A percentile compares a stretch with the other conserved stretches of the same genome.
Evolutionary conservation across 176 grass and related monocot genomes (phyloP).

Genomic region (Alopecurus myosuroides): DNA sequence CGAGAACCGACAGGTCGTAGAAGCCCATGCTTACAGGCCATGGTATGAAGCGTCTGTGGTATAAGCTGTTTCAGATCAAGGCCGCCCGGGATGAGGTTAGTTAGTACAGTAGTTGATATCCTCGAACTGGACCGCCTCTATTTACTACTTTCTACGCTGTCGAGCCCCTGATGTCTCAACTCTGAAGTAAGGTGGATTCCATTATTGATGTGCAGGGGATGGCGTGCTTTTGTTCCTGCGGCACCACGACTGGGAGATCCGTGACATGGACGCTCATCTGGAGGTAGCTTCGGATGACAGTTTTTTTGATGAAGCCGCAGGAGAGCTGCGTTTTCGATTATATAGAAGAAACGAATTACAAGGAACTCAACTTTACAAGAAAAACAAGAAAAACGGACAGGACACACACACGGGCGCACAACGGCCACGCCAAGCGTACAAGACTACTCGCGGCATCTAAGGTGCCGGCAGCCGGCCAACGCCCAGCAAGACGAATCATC

Average conservation of each 20-base stretch:
- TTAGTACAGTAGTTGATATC: not conserved
- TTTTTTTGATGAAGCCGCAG: too few relatives aligned
- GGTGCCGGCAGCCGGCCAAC: too few relatives aligned
- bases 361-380: too few relatives aligned
- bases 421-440: too few relatives aligned
- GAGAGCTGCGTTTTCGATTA: too few relatives aligned
- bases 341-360: too few relatives aligned
- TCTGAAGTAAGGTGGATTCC: not conserved
- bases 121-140: not conserved
- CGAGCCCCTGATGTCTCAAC: not conserved
- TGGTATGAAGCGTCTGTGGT: conserved; percentile 91
- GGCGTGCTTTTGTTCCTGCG: conserved; percentile 68
- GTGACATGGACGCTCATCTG: conserved; percentile 67
- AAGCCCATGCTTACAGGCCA: conserved; percentile 80
- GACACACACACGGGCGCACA: too few relatives aligned
- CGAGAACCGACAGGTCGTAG: conserved; percentile 46
- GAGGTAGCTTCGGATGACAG: conserved; percentile 65
- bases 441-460: too few relatives aligned
- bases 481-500: too few relatives aligned
- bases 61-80: conserved; percentile 61
- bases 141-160: not conserved
- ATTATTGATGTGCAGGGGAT: conserved; percentile 38
- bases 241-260: conserved; percentile 80
- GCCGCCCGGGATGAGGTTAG: conserved; percentile 60
- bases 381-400: too few relatives aligned